A percentile compares a stretch with the other conserved stretches of the same genome.
phyloP scores from a whole-genome alignment of 805 yeast species.

The Diddensiella santjacobensis region DNA sequence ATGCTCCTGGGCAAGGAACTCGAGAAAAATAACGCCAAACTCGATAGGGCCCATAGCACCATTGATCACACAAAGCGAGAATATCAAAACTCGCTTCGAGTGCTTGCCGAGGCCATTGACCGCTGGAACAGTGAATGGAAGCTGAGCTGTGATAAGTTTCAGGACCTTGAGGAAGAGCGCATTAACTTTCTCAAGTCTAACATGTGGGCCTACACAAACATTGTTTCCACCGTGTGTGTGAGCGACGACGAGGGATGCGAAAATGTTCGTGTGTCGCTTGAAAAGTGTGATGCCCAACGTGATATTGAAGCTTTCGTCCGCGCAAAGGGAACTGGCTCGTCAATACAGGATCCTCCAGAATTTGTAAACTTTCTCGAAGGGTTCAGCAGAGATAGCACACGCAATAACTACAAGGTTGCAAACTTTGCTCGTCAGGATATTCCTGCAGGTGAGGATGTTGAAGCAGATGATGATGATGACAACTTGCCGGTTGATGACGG shows the following conservation, averaged over 20 bases:
- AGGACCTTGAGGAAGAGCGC: conserved; percentile 67
- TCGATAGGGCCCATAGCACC: conserved; percentile 45
- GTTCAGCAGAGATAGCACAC: conserved; percentile 32
- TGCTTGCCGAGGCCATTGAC: conserved; percentile 54
- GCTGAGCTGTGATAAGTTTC: conserved; percentile 55
- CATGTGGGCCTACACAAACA: conserved; percentile 74
- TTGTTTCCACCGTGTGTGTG: conserved; percentile 71
- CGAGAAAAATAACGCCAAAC: conserved; percentile 54
- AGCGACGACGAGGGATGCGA: conserved; percentile 77
- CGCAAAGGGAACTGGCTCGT: conserved; percentile 60
- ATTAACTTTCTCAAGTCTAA: conserved; percentile 65
- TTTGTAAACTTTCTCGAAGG: conserved; percentile 59
- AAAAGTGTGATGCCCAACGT: conserved; percentile 57
- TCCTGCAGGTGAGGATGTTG: conserved; percentile 1
- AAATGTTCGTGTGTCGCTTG: conserved; percentile 60
- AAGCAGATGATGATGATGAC: conserved; percentile 6
- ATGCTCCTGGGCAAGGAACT: conserved; percentile 72
- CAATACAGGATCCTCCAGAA: conserved; percentile 53
- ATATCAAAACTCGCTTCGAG: conserved; percentile 53
- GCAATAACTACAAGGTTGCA: conserved; percentile 32
- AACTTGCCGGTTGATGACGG: background rate
- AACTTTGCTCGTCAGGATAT: conserved; percentile 28
- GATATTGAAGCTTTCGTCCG: conserved; percentile 56
- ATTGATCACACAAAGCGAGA: conserved; percentile 46
- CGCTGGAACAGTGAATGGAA: conserved; percentile 74